Evolutionary conservation across 2,329 filamentous ascomycete species (phyloP).

Genomic region (Epichloe glyceriae): DNA sequence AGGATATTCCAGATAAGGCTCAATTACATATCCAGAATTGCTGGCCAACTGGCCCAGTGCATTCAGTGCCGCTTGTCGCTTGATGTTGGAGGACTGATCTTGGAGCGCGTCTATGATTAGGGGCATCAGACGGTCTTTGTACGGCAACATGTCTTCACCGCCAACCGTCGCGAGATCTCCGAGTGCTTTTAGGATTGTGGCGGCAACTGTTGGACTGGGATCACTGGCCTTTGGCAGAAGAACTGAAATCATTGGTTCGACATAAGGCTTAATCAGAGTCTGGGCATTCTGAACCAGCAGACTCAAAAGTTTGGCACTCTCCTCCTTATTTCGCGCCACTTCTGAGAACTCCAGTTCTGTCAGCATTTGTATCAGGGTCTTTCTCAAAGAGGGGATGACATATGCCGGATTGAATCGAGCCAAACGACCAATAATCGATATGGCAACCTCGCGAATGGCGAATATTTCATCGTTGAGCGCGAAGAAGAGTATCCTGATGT

Average conservation of each 20-base stretch:
- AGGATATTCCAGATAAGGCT: conserved; percentile 89
- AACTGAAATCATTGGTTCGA: conserved; percentile 90
- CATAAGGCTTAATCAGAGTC: conserved; percentile 86
- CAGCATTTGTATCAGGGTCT: conserved; percentile 88
- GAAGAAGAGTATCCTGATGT: conserved; percentile 89
- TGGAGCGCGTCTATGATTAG: conserved; percentile 89
- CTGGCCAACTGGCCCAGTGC: conserved; percentile 87
- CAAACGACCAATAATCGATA: conserved; percentile 88
- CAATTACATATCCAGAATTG: conserved; percentile 95
- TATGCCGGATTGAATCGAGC: conserved; percentile 91
- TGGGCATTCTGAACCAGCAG: conserved; percentile 88
- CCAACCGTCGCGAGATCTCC: conserved; percentile 90
- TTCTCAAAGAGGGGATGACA: conserved; percentile 88
- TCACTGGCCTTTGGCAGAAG: conserved; percentile 89
- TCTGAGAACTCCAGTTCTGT: conserved; percentile 96
- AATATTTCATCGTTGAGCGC: conserved; percentile 94
- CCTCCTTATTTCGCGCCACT: conserved; percentile 86
- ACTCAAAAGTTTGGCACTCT: conserved; percentile 86
- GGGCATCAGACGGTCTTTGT: conserved; percentile 86
- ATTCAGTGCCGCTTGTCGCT: conserved; percentile 81
- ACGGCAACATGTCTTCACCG: conserved; percentile 83
- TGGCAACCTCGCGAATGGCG: conserved; percentile 81
- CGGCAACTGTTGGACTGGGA: conserved; percentile 72
- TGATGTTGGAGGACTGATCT: conserved; percentile 79
- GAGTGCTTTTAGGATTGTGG: conserved; percentile 88